Base-by-base conservation (phyloP, 1,284 basidiomycete genomes). In the Bondarzewia mesenterica region DNA sequence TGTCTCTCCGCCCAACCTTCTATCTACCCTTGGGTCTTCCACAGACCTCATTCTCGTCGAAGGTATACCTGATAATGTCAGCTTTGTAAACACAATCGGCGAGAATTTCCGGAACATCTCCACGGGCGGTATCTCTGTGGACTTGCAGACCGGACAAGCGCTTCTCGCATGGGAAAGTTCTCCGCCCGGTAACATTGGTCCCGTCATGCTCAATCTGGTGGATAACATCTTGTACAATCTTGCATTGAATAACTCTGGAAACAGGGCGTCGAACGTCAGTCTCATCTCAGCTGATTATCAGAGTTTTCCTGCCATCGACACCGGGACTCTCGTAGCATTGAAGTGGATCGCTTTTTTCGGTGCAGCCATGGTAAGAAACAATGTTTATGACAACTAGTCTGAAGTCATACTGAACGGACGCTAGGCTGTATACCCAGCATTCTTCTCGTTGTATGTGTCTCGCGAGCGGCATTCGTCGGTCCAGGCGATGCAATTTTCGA, bases 401-500 rank as follows among this genome's bases (percentile, higher is more conserved):
- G 23, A 38, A n/a, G n/a, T n/a, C 18, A 45, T 26, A 35, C 44
- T 44, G 38, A 22, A 12, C 29, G 36, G 18, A 16, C 46, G 48
- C 0, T 55, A 85, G 78, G 73, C 81, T 15, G 79, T 87, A 0
- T 90, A 78, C 61, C 86, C 88, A 2, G 87, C 88, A 0, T 91
- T 91, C 63, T 88, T 83, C 52, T 73, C 83, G 7, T 61, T 91
- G 12, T 91, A 90, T 60, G 83, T 88, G 5, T 77, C 78, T 15
- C 76, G 72, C 54, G 85, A 85, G 60, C 76, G 78, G 23, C 72
- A 73, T 39, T 82, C 80, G 7, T 78, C 77, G 37, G 85, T 82
- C 2, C 86, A 82, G 64, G 85, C 83, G 5, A 90, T 86, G 83
- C 82, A 85, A 52, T 66, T 85, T 23, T 87, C 83, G 27, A 91